phyloP scores from a whole-genome alignment of 2,329 filamentous ascomycete genomes.

The Penicillium vulpinum region DNA sequence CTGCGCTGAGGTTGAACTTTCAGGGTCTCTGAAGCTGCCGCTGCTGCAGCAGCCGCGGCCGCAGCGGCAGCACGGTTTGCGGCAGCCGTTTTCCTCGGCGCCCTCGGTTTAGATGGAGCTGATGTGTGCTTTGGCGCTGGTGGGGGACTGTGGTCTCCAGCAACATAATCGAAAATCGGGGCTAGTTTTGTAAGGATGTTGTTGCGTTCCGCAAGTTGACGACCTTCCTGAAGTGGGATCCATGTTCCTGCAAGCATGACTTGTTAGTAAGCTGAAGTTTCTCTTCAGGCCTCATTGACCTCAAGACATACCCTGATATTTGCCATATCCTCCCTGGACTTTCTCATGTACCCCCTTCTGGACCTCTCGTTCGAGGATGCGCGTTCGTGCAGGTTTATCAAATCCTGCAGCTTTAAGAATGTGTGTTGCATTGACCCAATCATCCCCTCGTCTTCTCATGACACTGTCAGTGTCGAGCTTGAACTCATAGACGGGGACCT shows the following conservation, averaged over 20 bases:
- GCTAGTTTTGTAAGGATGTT: conserved; percentile 78
- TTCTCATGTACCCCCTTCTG: conserved; percentile 97
- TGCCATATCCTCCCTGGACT: conserved; percentile 96
- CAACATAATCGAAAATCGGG: conserved; percentile 85
- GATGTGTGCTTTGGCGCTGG: conserved; percentile 87
- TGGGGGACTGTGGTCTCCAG: conserved; percentile 83
- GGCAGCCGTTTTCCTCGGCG: conserved; percentile 64
- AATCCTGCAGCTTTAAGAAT: conserved; percentile 96
- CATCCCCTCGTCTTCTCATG: conserved; percentile 88
- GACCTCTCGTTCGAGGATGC: conserved; percentile 93
- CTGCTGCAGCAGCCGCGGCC: background rate
- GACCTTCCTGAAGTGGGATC: conserved; percentile 83
- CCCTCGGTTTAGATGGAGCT: conserved; percentile 71
- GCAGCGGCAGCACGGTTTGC: conserved; percentile 50
- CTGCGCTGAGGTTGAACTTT: conserved; percentile 33
- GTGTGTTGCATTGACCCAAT: conserved; percentile 99
- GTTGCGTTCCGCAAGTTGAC: conserved; percentile 81
- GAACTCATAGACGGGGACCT: conserved; percentile 95
- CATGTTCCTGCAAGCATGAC: conserved; percentile 68
- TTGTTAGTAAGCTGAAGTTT: conserved; percentile 6
- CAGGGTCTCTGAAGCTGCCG: conserved; percentile 32
- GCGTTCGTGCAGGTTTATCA: conserved; percentile 91
- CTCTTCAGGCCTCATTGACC: background rate
- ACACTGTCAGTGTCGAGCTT: conserved; percentile 88
- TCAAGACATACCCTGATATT: conserved; percentile 76